Percentiles rank a stretch among this genome's conserved stretches.
phyloP scores from a whole-genome alignment of 805 yeast species.

The Blastobotrys chiropterorum region DNA sequence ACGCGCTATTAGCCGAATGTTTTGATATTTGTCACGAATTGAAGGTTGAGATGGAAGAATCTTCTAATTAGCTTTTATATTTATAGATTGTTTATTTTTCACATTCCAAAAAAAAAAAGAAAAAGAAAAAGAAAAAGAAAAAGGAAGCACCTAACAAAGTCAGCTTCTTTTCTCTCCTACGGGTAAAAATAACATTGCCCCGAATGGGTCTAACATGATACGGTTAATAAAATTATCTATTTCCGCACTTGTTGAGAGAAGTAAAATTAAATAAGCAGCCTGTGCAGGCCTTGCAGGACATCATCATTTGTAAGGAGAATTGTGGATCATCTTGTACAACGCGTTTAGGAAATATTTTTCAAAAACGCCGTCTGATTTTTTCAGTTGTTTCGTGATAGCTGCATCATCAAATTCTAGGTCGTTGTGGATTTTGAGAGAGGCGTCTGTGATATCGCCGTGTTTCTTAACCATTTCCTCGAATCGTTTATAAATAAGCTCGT shows the following conservation, averaged over 20 bases:
- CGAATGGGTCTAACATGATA: neutral
- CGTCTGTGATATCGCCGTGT: neutral
- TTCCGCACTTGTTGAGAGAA: neutral
- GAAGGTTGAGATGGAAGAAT: slow-evolving; percentile 73
- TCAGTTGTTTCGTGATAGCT: neutral
- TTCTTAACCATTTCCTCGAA: neutral
- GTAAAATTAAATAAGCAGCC: no score
- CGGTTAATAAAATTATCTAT: neutral
- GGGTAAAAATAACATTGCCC: no score
- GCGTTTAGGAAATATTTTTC: neutral
- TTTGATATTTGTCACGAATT: slow-evolving; percentile 90
- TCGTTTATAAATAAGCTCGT: neutral
- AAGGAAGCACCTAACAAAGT: no score
- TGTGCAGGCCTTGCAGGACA: no score
- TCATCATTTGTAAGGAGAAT: no score
- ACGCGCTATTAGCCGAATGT: slow-evolving; percentile 86
- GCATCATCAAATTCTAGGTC: neutral
- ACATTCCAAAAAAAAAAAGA: no score
- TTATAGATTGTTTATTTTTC: neutral
- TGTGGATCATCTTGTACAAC: neutral
- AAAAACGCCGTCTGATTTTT: neutral
- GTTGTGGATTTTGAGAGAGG: neutral
- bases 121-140: no score
- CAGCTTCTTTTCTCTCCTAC: no score
- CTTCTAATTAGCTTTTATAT: neutral